These are phyloP conservation scores for Thelonectria discophora DNA, from an alignment of 2,329 filamentous ascomycete genomes.

Conservation along the genomic window DNA sequence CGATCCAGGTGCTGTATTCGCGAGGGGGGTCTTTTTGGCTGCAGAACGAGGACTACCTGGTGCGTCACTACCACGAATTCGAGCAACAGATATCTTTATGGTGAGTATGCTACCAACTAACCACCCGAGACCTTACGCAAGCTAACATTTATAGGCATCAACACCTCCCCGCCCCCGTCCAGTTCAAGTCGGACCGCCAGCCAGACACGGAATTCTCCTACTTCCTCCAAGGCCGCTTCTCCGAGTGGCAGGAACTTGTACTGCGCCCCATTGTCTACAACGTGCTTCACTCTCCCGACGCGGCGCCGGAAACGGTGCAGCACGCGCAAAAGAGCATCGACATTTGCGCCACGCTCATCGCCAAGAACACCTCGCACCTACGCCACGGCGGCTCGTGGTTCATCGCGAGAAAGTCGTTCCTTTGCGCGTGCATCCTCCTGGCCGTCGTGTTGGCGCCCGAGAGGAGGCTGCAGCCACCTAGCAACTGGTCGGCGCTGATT, in stretches of 20 bases:
- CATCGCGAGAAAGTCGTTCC: conserved; percentile 13
- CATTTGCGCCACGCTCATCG: conserved; percentile 12
- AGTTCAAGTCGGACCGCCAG: conserved; percentile 10
- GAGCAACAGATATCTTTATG: conserved; percentile 23
- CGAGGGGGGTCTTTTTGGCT: conserved; percentile 20
- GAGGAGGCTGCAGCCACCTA: conserved; percentile 8
- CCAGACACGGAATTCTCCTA: conserved; percentile 20
- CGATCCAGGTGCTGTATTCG: conserved; percentile 16
- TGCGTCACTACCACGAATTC: conserved; percentile 23
- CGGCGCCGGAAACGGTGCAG: neutral
- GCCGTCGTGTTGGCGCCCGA: conserved; percentile 8
- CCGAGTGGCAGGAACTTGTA: conserved; percentile 23
- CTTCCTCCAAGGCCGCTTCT: conserved; percentile 19
- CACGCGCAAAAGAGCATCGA: conserved; percentile 22
- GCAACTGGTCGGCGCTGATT: conserved; percentile 10
- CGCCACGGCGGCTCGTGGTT: conserved; percentile 27
- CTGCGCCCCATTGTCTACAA: conserved; percentile 25
- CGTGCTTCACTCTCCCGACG: conserved; percentile 12
- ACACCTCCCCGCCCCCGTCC: conserved; percentile 18
- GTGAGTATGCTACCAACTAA: too few species aligned
- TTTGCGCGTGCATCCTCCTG: conserved; percentile 16
- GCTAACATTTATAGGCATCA: too few species aligned
- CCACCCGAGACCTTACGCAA: too few species aligned
- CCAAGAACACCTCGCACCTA: neutral
- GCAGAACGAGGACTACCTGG: conserved; percentile 13